Percentiles rank a stretch among this genome's conserved stretches.
These are phyloP conservation scores for Sesbania bispinosa DNA, from an alignment of 306 rosid genomes.

Conservation along the genomic window DNA sequence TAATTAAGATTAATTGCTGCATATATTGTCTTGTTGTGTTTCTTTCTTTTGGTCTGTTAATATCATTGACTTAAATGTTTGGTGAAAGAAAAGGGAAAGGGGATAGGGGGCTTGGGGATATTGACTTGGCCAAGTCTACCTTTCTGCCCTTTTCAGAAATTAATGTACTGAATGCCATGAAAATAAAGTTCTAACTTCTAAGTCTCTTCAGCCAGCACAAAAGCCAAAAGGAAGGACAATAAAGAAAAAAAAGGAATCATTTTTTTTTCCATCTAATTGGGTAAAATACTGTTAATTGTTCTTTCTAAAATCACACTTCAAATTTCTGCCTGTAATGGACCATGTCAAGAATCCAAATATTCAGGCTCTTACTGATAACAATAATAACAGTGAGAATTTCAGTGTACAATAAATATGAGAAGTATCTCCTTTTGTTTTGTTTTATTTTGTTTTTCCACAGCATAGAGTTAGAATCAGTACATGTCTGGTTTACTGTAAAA, in stretches of 20 bases:
- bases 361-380: background rate
- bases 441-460: background rate
- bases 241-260: too few relatives aligned
- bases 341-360: background rate
- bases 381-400: background rate
- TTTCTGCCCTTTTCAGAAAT: background rate
- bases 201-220: too few relatives aligned
- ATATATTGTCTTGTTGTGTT: background rate
- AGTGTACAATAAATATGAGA: background rate
- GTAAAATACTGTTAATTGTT: too few relatives aligned
- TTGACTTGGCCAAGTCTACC: background rate
- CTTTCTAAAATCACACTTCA: background rate
- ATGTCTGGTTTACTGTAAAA: too few relatives aligned
- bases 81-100: background rate
- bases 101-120: background rate
- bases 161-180: too few relatives aligned
- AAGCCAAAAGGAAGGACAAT: too few relatives aligned
- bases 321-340: background rate
- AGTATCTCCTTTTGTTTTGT: background rate
- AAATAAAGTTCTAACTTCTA: too few relatives aligned
- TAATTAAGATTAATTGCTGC: constrained; percentile 13
- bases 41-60: background rate
- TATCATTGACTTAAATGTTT: background rate
- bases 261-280: too few relatives aligned
- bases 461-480: background rate